A percentile compares a stretch with the other conserved stretches of the same genome.
phyloP scores from a whole-genome alignment of 768 basidiomycete species.

The Tylopilus cervinicoccineus region DNA sequence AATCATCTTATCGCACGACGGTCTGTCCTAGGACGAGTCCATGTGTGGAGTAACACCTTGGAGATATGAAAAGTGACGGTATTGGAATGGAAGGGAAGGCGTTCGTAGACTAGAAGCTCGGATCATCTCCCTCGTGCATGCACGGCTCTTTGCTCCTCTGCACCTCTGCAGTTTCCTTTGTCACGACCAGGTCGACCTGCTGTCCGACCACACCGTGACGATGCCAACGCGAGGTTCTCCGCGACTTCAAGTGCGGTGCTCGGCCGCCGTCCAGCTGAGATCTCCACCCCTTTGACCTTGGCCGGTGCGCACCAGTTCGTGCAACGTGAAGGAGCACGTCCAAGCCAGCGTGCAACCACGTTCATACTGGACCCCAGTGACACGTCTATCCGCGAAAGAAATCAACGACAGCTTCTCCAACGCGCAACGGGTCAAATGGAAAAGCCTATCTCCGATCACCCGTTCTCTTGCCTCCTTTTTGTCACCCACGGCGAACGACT shows the following conservation, averaged over 20 bases:
- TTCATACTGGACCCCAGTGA: background rate
- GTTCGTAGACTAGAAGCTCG: too few species aligned
- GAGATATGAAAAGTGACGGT: conserved; percentile 6
- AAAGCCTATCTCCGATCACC: conserved; percentile 31
- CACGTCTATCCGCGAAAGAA: conserved; percentile 13
- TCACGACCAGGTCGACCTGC: too few species aligned
- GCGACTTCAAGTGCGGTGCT: background rate
- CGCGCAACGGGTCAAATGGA: conserved; percentile 8
- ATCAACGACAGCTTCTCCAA: background rate
- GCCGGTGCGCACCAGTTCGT: conserved; percentile 12
- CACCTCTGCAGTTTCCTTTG: too few species aligned
- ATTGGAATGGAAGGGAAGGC: conserved; percentile 26
- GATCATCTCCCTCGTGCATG: too few species aligned
- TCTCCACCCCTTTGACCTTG: background rate
- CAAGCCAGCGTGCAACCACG: conserved; percentile 1
- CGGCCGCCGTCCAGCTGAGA: conserved; percentile 4
- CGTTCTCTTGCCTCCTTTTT: conserved; percentile 20
- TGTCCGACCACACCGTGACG: too few species aligned
- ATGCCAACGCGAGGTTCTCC: too few species aligned
- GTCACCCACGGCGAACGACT: conserved; percentile 54
- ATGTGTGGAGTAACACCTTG: too few species aligned
- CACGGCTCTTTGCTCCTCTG: too few species aligned
- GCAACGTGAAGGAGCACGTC: background rate
- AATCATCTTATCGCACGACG: conserved; percentile 11
- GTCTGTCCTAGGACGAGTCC: too few species aligned